Conservation (phyloP, 148 eudicot genomes). For the Euryodendron excelsum region DNA sequence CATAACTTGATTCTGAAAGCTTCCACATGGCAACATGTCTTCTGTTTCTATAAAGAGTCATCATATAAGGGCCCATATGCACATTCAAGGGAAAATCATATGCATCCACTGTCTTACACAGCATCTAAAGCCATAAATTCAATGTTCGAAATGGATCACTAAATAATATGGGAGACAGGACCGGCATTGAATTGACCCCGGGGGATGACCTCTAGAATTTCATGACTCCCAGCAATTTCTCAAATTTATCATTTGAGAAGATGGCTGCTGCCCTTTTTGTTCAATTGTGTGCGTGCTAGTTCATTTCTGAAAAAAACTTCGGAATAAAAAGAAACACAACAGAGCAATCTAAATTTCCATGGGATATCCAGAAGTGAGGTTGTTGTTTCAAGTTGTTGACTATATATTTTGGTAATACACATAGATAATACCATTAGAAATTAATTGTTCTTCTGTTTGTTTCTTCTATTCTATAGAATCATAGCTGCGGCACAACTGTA, state of each 20-base stretch:
- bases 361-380: not conserved
- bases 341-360: not conserved
- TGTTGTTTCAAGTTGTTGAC: not conserved
- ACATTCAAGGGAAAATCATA: not conserved
- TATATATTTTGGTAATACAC: too few relatives aligned
- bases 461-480: not conserved
- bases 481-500: too few relatives aligned
- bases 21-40: too few relatives aligned
- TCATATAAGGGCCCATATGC: not conserved
- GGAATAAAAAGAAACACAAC: not conserved
- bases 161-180: not conserved
- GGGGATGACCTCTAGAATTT: not conserved
- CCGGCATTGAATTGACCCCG: not conserved
- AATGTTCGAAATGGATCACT: not conserved
- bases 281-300: too few relatives aligned
- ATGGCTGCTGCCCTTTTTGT: not conserved
- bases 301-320: not conserved
- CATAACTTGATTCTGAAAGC: too few relatives aligned
- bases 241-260: not conserved
- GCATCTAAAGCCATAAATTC: not conserved
- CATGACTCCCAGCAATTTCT: not conserved
- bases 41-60: too few relatives aligned
- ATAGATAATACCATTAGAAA: too few relatives aligned
- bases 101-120: not conserved
- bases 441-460: not conserved